Conservation (phyloP, 441 rosid species). For the Geranium incanum region DNA sequence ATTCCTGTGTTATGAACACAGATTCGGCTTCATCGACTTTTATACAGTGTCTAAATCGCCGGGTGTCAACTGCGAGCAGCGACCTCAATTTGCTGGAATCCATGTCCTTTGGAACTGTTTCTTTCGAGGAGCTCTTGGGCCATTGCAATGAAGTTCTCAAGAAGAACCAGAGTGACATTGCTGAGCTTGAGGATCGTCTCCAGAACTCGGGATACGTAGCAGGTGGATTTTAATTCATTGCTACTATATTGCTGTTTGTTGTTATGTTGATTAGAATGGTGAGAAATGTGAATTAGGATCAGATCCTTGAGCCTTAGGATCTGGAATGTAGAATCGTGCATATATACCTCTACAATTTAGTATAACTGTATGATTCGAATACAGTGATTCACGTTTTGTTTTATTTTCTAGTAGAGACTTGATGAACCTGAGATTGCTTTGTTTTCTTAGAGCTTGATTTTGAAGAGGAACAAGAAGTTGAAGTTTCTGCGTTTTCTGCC, state of each 20-base stretch:
- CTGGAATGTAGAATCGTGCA: neutral
- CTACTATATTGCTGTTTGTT: neutral
- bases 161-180: constrained; percentile 34
- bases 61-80: constrained; percentile 34
- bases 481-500: constrained; percentile 18
- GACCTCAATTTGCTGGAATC: constrained; percentile 47
- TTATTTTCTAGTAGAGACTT: neutral
- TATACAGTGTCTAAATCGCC: constrained; percentile 58
- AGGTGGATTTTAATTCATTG: constrained; percentile 22
- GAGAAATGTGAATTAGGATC: neutral
- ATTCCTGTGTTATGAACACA: constrained; percentile 14
- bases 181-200: constrained; percentile 36
- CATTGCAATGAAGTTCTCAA: constrained; percentile 53
- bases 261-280: neutral
- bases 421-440: neutral
- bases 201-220: constrained; percentile 33
- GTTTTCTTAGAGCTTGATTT: constrained; percentile 26
- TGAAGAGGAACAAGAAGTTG: constrained; percentile 23
- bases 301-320: neutral
- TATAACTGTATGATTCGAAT: neutral
- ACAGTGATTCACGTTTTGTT: neutral
- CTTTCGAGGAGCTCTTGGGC: constrained; percentile 65
- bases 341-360: neutral
- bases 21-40: constrained; percentile 77
- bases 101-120: constrained; percentile 50